phyloP scores from a whole-genome alignment of 768 basidiomycete species.

The Tylopilus balloui region DNA sequence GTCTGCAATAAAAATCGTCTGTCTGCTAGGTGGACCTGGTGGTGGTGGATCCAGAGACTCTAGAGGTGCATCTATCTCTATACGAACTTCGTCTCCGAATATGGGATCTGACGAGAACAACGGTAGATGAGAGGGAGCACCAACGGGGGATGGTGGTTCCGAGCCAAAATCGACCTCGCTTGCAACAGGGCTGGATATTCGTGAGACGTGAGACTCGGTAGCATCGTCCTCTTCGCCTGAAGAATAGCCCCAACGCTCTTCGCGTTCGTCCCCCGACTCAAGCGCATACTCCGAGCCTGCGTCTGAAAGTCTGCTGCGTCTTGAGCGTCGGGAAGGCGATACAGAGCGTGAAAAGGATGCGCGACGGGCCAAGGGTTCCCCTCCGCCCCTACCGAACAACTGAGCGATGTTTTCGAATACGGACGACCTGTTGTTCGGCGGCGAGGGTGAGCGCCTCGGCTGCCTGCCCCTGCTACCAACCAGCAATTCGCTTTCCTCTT shows the following conservation, averaged over 20 bases:
- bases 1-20: slow-evolving; percentile 80
- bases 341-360: slow-evolving; percentile 53
- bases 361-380: slow-evolving; percentile 42
- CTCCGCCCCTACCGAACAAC: slow-evolving; percentile 54
- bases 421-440: slow-evolving; percentile 35
- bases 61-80: slow-evolving; percentile 71
- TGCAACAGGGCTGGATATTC: slow-evolving; percentile 28
- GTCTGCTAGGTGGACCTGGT: slow-evolving; percentile 77
- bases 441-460: slow-evolving; percentile 34
- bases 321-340: slow-evolving; percentile 46
- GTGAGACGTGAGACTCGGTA: slow-evolving; percentile 24
- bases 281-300: slow-evolving; percentile 56
- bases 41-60: slow-evolving; percentile 67
- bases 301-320: slow-evolving; percentile 50
- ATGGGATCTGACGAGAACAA: slow-evolving; percentile 70
- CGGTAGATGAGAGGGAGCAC: slow-evolving; percentile 48
- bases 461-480: slow-evolving; percentile 28
- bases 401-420: slow-evolving; percentile 65
- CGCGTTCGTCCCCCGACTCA: slow-evolving; percentile 51
- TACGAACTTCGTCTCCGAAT: slow-evolving; percentile 78
- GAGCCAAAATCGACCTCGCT: slow-evolving; percentile 72
- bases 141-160: slow-evolving; percentile 55
- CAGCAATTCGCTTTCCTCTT: slow-evolving; percentile 33
- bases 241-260: slow-evolving; percentile 91
- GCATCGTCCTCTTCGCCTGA: slow-evolving; percentile 74